phyloP scores from a whole-genome alignment of 1,284 basidiomycete genomes.

The Moesziomyces globuligerus region DNA sequence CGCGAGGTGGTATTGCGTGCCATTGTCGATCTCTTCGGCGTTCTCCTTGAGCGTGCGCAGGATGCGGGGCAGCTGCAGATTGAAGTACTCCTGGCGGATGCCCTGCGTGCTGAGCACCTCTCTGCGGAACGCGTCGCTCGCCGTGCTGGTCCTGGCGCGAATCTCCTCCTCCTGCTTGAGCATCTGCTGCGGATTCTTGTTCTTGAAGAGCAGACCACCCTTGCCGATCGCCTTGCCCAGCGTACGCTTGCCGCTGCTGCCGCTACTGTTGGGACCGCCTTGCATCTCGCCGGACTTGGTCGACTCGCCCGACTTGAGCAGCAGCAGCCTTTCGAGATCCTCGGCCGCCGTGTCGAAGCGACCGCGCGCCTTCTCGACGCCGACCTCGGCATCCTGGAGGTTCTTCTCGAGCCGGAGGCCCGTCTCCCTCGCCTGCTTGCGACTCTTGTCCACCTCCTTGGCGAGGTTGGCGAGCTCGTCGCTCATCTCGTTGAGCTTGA shows the following conservation, averaged over 20 bases:
- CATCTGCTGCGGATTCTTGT: conserved; percentile 89
- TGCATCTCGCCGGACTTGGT: conserved; percentile 60
- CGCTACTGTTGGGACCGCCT: conserved; percentile 70
- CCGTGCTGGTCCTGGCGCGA: conserved; percentile 80
- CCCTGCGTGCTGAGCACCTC: conserved; percentile 89
- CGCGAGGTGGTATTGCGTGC: conserved; percentile 94
- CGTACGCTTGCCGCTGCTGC: conserved; percentile 58
- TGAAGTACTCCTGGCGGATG: conserved; percentile 92
- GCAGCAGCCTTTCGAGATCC: conserved; percentile 89
- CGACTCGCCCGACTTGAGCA: conserved; percentile 90
- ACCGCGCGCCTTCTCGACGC: conserved; percentile 87
- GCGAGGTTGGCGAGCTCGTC: conserved; percentile 86
- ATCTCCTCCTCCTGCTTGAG: conserved; percentile 95
- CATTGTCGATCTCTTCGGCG: conserved; percentile 93
- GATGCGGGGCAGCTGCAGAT: conserved; percentile 92
- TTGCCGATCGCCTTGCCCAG: conserved; percentile 82
- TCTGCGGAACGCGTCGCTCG: conserved; percentile 89
- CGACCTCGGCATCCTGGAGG: conserved; percentile 85
- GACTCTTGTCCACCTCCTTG: conserved; percentile 91
- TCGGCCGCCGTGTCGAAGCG: conserved; percentile 90
- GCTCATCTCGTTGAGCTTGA: conserved; percentile 90
- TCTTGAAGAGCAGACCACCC: conserved; percentile 85
- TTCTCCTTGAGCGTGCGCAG: conserved; percentile 93
- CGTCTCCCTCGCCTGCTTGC: conserved; percentile 73
- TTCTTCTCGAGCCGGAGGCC: conserved; percentile 86